A percentile compares a stretch with the other conserved stretches of the same genome.
phyloP scores from a whole-genome alignment of 768 basidiomycete genomes.

The Suillus americanus region DNA sequence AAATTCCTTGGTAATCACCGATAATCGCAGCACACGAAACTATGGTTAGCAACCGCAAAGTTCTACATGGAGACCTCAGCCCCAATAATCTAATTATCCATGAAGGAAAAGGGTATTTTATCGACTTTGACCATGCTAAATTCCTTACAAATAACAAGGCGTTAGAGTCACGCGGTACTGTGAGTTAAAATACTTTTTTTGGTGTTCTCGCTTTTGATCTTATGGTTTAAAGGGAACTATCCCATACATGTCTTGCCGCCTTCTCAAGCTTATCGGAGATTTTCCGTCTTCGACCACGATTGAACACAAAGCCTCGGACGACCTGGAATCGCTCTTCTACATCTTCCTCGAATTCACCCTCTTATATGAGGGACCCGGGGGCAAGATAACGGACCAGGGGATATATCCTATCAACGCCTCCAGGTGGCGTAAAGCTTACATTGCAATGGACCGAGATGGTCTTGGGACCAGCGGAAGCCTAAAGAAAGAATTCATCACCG shows the following conservation, averaged over 20 bases:
- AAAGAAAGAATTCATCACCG: not conserved
- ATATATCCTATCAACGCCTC: not conserved
- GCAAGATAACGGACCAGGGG: accelerated
- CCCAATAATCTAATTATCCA: not conserved
- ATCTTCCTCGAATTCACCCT: not conserved
- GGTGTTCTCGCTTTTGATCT: no score
- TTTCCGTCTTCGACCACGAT: accelerated
- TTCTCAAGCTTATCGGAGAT: not conserved
- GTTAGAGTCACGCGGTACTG: not conserved
- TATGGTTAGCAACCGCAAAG: not conserved
- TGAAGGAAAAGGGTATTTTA: not conserved
- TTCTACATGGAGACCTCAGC: not conserved
- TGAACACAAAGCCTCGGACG: not conserved
- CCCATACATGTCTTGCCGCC: not conserved
- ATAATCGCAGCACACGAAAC: not conserved
- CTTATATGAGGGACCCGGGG: not conserved
- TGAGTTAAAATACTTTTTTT: not conserved
- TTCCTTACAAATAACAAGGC: not conserved
- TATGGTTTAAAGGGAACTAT: not conserved
- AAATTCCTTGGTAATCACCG: not conserved
- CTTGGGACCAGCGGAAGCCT: not conserved
- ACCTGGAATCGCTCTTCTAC: not conserved
- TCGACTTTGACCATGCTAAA: not conserved
- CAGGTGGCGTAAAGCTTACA: not conserved
- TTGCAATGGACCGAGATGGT: not conserved